Evolutionary conservation across 805 yeast genomes (phyloP).

Genomic region (Isabelozyma heimii): DNA sequence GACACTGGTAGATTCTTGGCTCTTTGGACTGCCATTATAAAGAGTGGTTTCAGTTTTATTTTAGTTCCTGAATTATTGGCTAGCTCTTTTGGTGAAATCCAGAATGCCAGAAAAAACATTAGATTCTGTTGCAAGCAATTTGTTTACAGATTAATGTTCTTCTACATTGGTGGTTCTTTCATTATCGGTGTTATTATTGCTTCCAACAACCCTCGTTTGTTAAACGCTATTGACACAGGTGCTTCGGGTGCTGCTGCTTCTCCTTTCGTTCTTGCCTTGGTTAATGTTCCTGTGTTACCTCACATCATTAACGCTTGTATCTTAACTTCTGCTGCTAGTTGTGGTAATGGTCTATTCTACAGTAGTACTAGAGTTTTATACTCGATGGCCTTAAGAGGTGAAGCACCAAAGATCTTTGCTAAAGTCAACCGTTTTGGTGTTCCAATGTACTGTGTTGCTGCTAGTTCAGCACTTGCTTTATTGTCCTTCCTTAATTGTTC

Average conservation of each 20-base stretch:
- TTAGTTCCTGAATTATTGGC: constrained; percentile 65
- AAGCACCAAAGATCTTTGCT: constrained; percentile 17
- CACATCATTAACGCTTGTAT: constrained; percentile 73
- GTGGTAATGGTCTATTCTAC: constrained; percentile 42
- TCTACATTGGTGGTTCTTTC: constrained; percentile 38
- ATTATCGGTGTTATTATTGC: constrained; percentile 34
- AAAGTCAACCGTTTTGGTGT: constrained; percentile 12
- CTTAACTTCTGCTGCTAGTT: constrained; percentile 69
- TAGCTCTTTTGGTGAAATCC: constrained; percentile 58
- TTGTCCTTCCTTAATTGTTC: constrained; percentile 40
- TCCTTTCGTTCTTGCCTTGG: constrained; percentile 39
- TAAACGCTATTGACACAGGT: constrained; percentile 17
- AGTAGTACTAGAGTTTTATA: constrained; percentile 27
- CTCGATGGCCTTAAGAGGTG: constrained; percentile 15
- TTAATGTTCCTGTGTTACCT: constrained; percentile 54
- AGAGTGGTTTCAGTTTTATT: constrained; percentile 65
- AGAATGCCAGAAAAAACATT: constrained; percentile 32
- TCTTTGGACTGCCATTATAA: constrained; percentile 59
- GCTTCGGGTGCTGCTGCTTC: constrained; percentile 39
- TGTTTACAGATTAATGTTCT: constrained; percentile 47
- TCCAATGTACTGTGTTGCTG: constrained; percentile 20
- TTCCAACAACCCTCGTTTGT: constrained; percentile 29
- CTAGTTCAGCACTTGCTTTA: constrained; percentile 16
- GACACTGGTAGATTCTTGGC: constrained; percentile 63
- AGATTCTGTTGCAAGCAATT: constrained; percentile 24